A percentile compares a stretch with the other conserved stretches of the same genome.
Evolutionary conservation across 805 yeast genomes (phyloP).

Genomic region (Priceomyces melissophilus): DNA sequence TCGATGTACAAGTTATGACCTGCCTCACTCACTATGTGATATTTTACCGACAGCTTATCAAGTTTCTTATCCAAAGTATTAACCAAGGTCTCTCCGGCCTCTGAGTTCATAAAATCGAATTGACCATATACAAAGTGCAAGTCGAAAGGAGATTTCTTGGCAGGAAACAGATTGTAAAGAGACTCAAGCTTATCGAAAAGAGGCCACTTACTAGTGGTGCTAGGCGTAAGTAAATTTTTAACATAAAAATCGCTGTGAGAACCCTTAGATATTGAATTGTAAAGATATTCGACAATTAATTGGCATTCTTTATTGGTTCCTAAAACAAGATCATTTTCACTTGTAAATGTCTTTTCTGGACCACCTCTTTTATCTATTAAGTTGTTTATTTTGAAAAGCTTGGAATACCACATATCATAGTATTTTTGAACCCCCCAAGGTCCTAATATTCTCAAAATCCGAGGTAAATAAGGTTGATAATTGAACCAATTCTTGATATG

Average conservation of each 20-base stretch:
- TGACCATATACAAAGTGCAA: constrained; percentile 61
- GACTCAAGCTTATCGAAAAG: constrained; percentile 52
- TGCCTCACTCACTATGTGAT: constrained; percentile 30
- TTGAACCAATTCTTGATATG: constrained; percentile 36
- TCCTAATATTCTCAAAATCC: constrained; percentile 43
- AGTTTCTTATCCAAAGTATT: constrained; percentile 15
- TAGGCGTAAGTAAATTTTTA: constrained; percentile 50
- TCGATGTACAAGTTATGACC: constrained; percentile 45
- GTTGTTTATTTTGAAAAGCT: constrained; percentile 37
- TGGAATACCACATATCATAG: constrained; percentile 39
- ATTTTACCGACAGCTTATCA: constrained; percentile 11
- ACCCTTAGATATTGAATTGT: constrained; percentile 38
- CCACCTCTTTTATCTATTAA: constrained; percentile 32
- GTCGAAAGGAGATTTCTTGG: constrained; percentile 18
- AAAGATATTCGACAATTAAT: constrained; percentile 38
- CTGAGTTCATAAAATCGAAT: constrained; percentile 69
- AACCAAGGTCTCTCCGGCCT: constrained; percentile 45
- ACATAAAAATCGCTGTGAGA: constrained; percentile 39
- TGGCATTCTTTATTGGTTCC: constrained; percentile 37
- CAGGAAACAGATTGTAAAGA: constrained; percentile 19
- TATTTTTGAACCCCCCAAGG: constrained; percentile 39
- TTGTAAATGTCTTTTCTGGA: constrained; percentile 17
- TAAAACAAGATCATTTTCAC: constrained; percentile 28
- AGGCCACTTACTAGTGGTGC: constrained; percentile 65
- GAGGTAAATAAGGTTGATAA: constrained; percentile 44